These are phyloP conservation scores for Arabis hirsuta DNA, from an alignment of 345 rosid genomes.

Conservation along the genomic window DNA sequence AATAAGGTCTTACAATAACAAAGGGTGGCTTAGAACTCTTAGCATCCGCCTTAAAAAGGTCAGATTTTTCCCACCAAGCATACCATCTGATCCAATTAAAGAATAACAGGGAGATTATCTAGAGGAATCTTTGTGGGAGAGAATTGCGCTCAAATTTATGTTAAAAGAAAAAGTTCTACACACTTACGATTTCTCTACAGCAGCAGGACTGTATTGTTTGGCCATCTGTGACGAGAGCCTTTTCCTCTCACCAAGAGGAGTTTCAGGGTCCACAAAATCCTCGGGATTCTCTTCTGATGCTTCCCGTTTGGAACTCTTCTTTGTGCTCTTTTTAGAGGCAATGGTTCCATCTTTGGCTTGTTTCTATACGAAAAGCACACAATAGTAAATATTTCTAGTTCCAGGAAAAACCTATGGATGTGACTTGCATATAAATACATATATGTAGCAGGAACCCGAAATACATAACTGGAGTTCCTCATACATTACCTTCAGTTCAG, in stretches of 20 bases:
- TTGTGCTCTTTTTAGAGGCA: constrained; percentile 60
- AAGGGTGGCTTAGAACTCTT: constrained; percentile 79
- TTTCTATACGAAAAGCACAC: constrained; percentile 47
- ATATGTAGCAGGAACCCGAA: constrained; percentile 3
- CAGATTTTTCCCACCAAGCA: constrained; percentile 88
- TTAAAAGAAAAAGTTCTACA: constrained; percentile 11
- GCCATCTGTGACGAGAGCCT: constrained; percentile 82
- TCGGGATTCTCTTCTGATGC: constrained; percentile 65
- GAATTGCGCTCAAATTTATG: not conserved
- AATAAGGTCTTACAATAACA: constrained; percentile 62
- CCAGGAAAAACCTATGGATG: not conserved
- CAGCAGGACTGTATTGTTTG: constrained; percentile 77
- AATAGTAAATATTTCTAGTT: constrained; percentile 4
- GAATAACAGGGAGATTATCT: constrained; percentile 15
- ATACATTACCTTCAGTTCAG: constrained; percentile 60
- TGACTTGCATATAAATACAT: not conserved
- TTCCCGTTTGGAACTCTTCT: constrained; percentile 66
- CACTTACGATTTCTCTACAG: constrained; percentile 86
- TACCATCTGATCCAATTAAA: constrained; percentile 72
- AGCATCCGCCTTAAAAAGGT: constrained; percentile 69
- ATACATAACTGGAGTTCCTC: constrained; percentile 1
- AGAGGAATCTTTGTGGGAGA: not conserved
- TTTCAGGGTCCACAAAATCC: constrained; percentile 81
- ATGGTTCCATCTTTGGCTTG: constrained; percentile 55
- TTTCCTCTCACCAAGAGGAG: constrained; percentile 78